Evolutionary conservation across 2,329 filamentous ascomycete species (phyloP).

Genomic region (Beauveria asiatica): DNA sequence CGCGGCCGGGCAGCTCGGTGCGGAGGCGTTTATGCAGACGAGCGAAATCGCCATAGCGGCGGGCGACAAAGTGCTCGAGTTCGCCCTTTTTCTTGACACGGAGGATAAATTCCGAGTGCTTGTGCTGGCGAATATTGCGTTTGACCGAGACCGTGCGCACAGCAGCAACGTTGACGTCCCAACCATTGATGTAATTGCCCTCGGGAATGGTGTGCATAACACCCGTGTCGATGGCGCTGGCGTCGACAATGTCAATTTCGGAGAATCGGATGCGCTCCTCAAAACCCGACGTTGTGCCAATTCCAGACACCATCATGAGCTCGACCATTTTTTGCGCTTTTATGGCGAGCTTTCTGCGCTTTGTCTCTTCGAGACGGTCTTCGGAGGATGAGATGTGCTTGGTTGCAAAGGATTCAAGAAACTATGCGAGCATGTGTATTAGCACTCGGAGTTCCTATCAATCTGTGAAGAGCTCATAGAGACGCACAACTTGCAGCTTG

Average conservation of each 20-base stretch:
- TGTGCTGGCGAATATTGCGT: conserved; percentile 80
- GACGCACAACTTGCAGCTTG: conserved; percentile 81
- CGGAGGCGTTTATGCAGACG: conserved; percentile 71
- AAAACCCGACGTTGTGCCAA: conserved; percentile 91
- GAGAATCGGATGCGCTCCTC: conserved; percentile 95
- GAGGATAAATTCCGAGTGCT: conserved; percentile 88
- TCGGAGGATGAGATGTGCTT: conserved; percentile 97
- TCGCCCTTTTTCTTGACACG: conserved; percentile 72
- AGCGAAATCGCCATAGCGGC: conserved; percentile 82
- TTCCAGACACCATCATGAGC: conserved; percentile 98
- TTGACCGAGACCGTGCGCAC: conserved; percentile 75
- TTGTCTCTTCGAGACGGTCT: conserved; percentile 91
- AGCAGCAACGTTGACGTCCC: conserved; percentile 92
- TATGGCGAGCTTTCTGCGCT: conserved; percentile 79
- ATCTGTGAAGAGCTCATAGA: background rate
- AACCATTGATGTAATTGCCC: conserved; percentile 86
- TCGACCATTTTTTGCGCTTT: conserved; percentile 96
- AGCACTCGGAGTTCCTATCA: background rate
- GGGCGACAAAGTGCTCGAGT: conserved; percentile 69
- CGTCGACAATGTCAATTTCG: conserved; percentile 93
- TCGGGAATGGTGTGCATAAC: conserved; percentile 81
- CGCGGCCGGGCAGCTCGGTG: conserved; percentile 81
- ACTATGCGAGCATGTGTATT: conserved; percentile 42
- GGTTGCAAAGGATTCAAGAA: conserved; percentile 91
- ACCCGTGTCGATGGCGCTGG: conserved; percentile 84